Base-by-base conservation (phyloP, 225 moss, liverwort and hornwort genomes). In the Bryoerythrophyllum caledonicum region DNA sequence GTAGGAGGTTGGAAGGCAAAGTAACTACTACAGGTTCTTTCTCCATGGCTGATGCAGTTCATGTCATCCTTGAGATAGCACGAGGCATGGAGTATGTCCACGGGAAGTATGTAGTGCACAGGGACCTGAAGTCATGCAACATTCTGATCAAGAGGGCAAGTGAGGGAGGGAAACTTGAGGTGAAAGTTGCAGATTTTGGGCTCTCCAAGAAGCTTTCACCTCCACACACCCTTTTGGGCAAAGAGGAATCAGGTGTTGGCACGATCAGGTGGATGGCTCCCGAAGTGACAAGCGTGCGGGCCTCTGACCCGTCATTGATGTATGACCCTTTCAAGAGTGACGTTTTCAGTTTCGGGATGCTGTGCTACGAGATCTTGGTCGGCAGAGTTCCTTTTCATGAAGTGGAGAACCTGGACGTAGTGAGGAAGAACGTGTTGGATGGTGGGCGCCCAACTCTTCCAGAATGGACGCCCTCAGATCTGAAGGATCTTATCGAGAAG, bases 141-240 rank as follows among this genome's bases (percentile, higher is more conserved):
- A 76, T 76, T 60, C 16, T 76, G 7, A 23, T 60, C 10, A 68
- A 3, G 21, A 24, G 3, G 0, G 19, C 17, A 51, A 19, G 4
- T 3, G 23, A 51, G 17, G 6, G 30, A 7, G 10, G 41, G 23
- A 57, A 49, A 17, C 1, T 68, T 10, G 23, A 10, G 4, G 48
- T 49, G 0, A 67, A 76, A 59, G 76, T 76, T 44, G 76, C 60
- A 35, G 76, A 68, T 37, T 76, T 76, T 68, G 76, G 76, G 34
- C 43, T 68, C 35, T 68, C 76, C 0, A 2, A 2, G 34, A 58
- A 23, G 60, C 0, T 67, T 46, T 12, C 32, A 7, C 40, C 34
- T 24, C 11, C 11, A 0, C 0, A 3, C 10, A 0, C 35, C 10
- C 8, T 5, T 20, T 17, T 48, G 2, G 10, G 4, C 23, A 55